Conservation (phyloP, 2,329 filamentous ascomycete genomes). For the Alternaria gansuensis region DNA sequence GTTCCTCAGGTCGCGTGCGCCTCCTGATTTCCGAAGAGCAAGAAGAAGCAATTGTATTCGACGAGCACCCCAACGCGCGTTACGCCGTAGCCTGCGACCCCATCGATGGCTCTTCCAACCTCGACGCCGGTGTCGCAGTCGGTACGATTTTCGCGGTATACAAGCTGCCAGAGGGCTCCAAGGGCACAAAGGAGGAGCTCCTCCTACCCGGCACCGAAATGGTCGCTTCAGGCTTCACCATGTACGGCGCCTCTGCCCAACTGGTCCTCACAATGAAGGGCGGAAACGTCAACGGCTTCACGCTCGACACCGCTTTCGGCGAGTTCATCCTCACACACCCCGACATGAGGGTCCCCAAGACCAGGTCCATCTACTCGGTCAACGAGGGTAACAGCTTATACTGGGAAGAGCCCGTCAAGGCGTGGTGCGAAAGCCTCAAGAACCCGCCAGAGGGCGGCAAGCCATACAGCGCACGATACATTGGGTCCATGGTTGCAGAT, state of each 20-base stretch:
- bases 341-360: constrained; percentile 84
- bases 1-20: constrained; percentile 86
- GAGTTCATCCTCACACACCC: constrained; percentile 99
- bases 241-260: constrained; percentile 98
- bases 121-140: constrained; percentile 96
- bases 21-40: constrained; percentile 98
- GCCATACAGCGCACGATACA: constrained; percentile 94
- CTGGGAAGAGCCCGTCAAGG: constrained; percentile 88
- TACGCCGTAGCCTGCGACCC: constrained; percentile 98
- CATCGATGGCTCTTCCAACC: constrained; percentile 96
- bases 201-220: constrained; percentile 90
- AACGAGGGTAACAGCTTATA: constrained; percentile 98
- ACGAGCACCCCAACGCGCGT: constrained; percentile 74
- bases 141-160: constrained; percentile 97
- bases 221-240: constrained; percentile 96
- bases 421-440: constrained; percentile 91
- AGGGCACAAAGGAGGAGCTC: constrained; percentile 82
- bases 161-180: constrained; percentile 80
- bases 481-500: constrained; percentile 97
- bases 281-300: constrained; percentile 94
- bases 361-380: constrained; percentile 90
- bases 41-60: constrained; percentile 88
- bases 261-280: constrained; percentile 97
- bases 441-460: constrained; percentile 76
- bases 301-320: constrained; percentile 92